Evolutionary conservation across 2,329 filamentous ascomycete genomes (phyloP), one percentile per base, ranked within the genome.

Genomic region (Triangularia verruculosa): DNA sequence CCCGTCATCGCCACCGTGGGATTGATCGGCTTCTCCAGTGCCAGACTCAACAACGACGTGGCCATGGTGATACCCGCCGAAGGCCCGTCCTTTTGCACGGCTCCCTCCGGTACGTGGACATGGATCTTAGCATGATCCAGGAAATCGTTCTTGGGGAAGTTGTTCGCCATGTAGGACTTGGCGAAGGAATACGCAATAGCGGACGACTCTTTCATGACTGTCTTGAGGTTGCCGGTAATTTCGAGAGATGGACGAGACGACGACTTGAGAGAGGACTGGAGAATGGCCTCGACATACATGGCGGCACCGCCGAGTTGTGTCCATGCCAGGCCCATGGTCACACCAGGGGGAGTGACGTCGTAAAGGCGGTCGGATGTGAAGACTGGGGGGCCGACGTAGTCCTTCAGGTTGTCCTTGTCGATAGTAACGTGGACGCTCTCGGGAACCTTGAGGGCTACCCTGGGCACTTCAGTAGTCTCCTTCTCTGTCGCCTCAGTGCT

Each of bases 11-110:
- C 94, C 70, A 98, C 88, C 0, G 91, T 92, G 6, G 94, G 92
- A 73, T 93, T 84, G 57, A 99, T 83, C 15, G 89, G 84, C 54
- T 85, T 84, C 69, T 97, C 87, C 43, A 98, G 80, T 8, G 92
- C 94, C 66, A 99, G 81, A 59, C 90, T 94, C 58, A 99, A 82
- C 71, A 99, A 78, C 64, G 91, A 93, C 6, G 93, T 96, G n/a
- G 95, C 90, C 95, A 99, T 99, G 6, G 95, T 99, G 73, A 99
- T 95, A 74, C 95, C 95, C 20, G 95, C 95, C 56, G 90, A 93
- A 4, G 91, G 91, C 0, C 90, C 95, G 74, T 99, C 95, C 79
- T 99, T 99, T 70, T 91, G 91, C 62, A 97, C 93, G 8, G 95
- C 95, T 5, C 95, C 95, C 75, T 99, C 95, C 0, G 95, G 95